These are phyloP conservation scores for Sporothrix dimorphospora DNA, from an alignment of 2,329 filamentous ascomycete species.

Conservation along the genomic window DNA sequence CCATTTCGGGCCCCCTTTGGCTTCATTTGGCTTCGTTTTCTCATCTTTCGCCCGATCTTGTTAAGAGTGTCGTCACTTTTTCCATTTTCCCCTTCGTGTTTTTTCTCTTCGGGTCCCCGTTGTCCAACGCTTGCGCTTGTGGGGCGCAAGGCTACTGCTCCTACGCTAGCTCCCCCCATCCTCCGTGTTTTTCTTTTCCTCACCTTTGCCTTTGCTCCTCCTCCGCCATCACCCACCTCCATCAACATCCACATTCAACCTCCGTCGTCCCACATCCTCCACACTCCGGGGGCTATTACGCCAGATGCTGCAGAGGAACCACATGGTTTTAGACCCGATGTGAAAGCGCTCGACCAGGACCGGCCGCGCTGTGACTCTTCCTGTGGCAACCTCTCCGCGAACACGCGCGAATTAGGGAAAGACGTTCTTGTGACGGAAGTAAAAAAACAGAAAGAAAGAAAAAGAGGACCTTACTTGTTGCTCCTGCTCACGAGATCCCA, in stretches of 20 bases:
- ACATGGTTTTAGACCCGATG: not conserved
- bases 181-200: not conserved
- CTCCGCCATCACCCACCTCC: not conserved
- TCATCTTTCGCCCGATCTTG: not conserved
- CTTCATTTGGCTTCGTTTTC: not conserved
- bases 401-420: not conserved
- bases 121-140: not conserved
- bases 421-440: not conserved
- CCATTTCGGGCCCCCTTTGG: not conserved
- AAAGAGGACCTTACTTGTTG: not conserved
- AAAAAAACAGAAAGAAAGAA: not conserved
- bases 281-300: conserved; percentile 6
- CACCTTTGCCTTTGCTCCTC: not conserved
- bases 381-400: not conserved
- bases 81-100: not conserved
- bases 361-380: conserved; percentile 2
- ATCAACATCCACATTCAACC: not conserved
- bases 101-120: not conserved
- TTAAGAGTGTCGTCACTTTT: not conserved
- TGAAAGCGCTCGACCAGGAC: not conserved
- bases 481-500: not conserved
- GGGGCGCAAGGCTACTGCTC: conserved; percentile 8
- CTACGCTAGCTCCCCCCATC: not conserved
- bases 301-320: conserved; percentile 9
- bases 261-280: conserved; percentile 14